Conservation (phyloP, 257 asterid species). For the Scutellaria barbata region DNA sequence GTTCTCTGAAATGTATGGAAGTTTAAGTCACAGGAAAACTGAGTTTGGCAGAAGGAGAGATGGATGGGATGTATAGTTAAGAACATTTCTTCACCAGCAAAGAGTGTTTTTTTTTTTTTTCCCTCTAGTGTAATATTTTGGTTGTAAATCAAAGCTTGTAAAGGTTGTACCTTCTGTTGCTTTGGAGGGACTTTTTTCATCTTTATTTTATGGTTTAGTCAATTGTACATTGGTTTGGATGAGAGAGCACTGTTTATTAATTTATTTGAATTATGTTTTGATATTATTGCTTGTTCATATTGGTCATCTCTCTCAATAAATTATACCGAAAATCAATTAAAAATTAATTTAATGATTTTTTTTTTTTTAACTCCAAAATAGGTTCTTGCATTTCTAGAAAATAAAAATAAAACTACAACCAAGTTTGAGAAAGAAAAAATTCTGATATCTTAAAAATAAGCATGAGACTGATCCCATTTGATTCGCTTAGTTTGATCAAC, state of each 20-base stretch:
- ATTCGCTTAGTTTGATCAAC: too few species aligned
- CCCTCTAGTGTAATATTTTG: constrained; percentile 33
- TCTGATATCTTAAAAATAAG: too few species aligned
- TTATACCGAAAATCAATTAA: too few species aligned
- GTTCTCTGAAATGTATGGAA: constrained; percentile 75
- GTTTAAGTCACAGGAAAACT: constrained; percentile 58
- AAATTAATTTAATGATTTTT: too few species aligned
- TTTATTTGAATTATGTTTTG: background rate
- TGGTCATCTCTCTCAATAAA: too few species aligned
- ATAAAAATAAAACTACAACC: too few species aligned
- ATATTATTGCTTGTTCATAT: background rate
- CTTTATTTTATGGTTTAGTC: constrained; percentile 37
- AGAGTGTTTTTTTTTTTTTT: constrained; percentile 4
- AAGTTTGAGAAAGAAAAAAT: too few species aligned
- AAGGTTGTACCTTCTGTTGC: constrained; percentile 28
- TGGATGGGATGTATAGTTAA: constrained; percentile 93
- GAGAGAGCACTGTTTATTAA: background rate
- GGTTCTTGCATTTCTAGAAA: too few species aligned
- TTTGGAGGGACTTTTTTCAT: constrained; percentile 38
- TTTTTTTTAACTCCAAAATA: too few species aligned
- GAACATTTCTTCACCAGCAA: background rate
- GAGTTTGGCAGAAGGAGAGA: constrained; percentile 69
- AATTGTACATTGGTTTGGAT: constrained; percentile 52
- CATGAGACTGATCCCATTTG: too few species aligned
- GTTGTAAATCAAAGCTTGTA: constrained; percentile 26